Conservation (phyloP, 169 alveolate species). For the Plasmodium sp. region DNA sequence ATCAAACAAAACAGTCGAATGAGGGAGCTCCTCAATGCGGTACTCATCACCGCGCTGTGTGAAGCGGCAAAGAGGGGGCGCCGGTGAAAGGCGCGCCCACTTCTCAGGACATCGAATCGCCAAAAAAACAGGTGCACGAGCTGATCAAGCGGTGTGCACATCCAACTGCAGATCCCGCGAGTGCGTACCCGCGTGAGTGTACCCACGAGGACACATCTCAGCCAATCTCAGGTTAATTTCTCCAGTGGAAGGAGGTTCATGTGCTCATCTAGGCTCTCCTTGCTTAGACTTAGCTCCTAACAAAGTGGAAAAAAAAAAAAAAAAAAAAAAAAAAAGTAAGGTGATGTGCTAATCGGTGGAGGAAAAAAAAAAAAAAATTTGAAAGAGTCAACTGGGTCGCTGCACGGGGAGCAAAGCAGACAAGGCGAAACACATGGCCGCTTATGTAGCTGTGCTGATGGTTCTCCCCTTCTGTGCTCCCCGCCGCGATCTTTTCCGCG, state of each 20-base stretch:
- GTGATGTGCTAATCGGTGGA: too few relatives aligned
- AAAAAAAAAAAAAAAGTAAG: background rate
- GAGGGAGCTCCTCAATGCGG: background rate
- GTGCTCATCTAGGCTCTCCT: constrained; percentile 23
- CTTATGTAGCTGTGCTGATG: background rate
- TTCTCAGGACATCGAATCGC: background rate
- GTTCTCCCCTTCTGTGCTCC: background rate
- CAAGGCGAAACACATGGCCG: background rate
- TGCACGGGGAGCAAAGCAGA: background rate
- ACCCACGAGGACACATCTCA: background rate
- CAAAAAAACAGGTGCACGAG: background rate
- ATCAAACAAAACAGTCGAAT: background rate
- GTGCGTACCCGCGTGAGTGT: background rate
- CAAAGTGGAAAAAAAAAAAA: background rate
- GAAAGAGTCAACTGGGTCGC: background rate
- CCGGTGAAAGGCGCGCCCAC: background rate
- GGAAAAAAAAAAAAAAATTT: background rate
- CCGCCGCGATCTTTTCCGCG: background rate
- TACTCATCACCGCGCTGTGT: background rate
- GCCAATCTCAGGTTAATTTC: background rate
- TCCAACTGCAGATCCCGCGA: background rate
- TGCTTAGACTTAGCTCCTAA: constrained; percentile 15
- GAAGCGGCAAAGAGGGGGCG: background rate
- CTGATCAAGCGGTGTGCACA: background rate
- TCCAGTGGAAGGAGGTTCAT: constrained; percentile 49